Base-by-base conservation (phyloP, 345 rosid genomes). In the Salix purpurea region DNA sequence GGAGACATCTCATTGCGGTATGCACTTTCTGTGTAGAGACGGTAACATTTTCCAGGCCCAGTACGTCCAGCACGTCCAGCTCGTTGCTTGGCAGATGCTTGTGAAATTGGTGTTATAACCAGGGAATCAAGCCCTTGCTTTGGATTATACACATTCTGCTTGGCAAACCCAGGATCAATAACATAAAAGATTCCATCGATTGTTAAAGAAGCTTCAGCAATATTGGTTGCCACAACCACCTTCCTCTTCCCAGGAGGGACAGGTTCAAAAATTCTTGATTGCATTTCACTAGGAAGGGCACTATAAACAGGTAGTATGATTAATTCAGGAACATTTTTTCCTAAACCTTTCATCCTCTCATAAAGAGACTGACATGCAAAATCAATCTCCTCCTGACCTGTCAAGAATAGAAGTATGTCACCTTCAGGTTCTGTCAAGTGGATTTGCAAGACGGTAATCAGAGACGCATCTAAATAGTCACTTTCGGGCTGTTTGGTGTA, bases 361-460 rank as follows among this genome's bases (percentile, higher is more conserved):
- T 86, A 87, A 19, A 92, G 88, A 79, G 89, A 88, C 74, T 88
- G 89, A 67, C 97, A 91, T 2, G 97, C 95, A 84, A 88, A 85
- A 84, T 92, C 93, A 54, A 93, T 91, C 80, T 93, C 96, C 84
- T 91, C 94, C 82, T 91, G 96, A 52, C 96, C 92, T n/a, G 97
- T 90, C 85, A 93, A 84, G 76, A 93, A 93, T 80, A 93, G 85
- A 6, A 93, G 91, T 67, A 93, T 21, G 73, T 93, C 97, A 23
- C 96, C 97, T 84, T 90, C 96, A 9, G 96, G 96, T 83, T 93
- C 94, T n/a, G 91, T 89, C 88, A 93, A 83, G 85, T 91, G 97
- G 75, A 93, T 90, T 74, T 93, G 92, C 70, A 91, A 74, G 40
- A 91, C 97, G 40, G 94, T 91, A 66, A 87, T 87, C 74, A 93